Conservation (phyloP, 371 early-diverging fungal species). For the Rhizopus arrhizus region DNA sequence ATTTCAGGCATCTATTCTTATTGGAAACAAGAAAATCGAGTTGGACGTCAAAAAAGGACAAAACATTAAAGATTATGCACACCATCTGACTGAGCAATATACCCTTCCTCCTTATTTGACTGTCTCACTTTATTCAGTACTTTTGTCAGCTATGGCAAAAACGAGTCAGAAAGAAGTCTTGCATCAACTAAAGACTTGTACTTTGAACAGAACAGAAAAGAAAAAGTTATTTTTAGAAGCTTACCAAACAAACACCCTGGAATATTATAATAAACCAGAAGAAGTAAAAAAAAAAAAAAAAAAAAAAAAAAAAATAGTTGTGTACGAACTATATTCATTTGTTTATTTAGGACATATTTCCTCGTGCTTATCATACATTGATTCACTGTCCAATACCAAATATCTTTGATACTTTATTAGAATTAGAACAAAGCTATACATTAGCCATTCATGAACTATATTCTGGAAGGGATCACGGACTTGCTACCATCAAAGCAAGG, state of each 20-base stretch:
- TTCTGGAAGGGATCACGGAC: conserved; percentile 46
- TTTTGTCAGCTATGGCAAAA: conserved; percentile 35
- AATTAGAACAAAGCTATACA: conserved; percentile 69
- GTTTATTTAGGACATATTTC: conserved; percentile 60
- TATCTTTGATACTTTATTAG: conserved; percentile 69
- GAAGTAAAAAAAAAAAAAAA: conserved; percentile 38
- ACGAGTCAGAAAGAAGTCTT: conserved; percentile 16
- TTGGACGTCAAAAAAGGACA: conserved; percentile 42
- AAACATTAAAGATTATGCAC: conserved; percentile 45
- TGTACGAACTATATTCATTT: not conserved
- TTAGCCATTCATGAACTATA: conserved; percentile 58
- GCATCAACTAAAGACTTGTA: not conserved
- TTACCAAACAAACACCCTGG: conserved; percentile 30
- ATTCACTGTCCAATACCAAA: conserved; percentile 63
- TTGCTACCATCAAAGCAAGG: conserved; percentile 43
- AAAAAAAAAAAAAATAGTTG: not conserved
- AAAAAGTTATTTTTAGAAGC: conserved; percentile 15
- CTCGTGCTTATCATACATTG: conserved; percentile 72
- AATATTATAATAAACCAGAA: conserved; percentile 54
- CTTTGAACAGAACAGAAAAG: not conserved
- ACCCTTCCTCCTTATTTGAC: conserved; percentile 51
- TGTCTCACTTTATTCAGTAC: conserved; percentile 45
- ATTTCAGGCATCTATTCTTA: conserved; percentile 3
- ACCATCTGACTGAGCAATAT: conserved; percentile 41
- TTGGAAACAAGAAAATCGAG: conserved; percentile 5